Conservation (phyloP, 768 basidiomycete genomes). For the Leccinum truebloodii region DNA sequence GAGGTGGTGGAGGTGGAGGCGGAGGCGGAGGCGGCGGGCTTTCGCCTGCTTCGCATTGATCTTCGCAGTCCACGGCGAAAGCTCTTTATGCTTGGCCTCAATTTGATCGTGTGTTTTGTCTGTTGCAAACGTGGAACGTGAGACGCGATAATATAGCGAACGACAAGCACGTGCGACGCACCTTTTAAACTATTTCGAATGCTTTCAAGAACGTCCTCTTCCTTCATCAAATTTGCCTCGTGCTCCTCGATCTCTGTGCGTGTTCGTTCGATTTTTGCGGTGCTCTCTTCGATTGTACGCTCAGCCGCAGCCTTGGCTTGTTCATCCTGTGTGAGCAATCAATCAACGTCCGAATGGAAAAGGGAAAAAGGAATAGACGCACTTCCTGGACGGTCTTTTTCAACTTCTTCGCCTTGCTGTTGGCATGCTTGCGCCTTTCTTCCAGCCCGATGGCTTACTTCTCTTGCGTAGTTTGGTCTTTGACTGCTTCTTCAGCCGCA, state of each 20-base stretch:
- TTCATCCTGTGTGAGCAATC: conserved; percentile 51
- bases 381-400: conserved; percentile 89
- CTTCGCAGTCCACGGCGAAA: conserved; percentile 94
- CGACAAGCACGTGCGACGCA: conserved; percentile 23
- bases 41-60: conserved; percentile 80
- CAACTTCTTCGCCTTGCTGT: conserved; percentile 81
- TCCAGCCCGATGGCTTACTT: conserved; percentile 80
- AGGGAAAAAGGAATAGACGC: conserved; percentile 17
- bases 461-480: conserved; percentile 68
- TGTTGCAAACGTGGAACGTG: conserved; percentile 41
- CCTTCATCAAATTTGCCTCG: conserved; percentile 67
- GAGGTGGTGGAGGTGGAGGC: no score
- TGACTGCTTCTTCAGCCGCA: conserved; percentile 31
- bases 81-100: conserved; percentile 87
- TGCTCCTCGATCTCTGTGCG: conserved; percentile 66
- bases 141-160: neutral
- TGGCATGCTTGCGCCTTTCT: conserved; percentile 85
- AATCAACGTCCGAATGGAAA: neutral
- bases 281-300: conserved; percentile 65
- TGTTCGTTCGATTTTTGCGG: conserved; percentile 68
- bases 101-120: conserved; percentile 97
- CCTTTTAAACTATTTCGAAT: conserved; percentile 88
- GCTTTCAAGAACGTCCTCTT: conserved; percentile 80
- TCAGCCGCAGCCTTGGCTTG: conserved; percentile 60
- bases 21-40: no score